Conservation (phyloP, 495 filamentous ascomycete genomes). For the Hypomontagnella submonticulosa region DNA sequence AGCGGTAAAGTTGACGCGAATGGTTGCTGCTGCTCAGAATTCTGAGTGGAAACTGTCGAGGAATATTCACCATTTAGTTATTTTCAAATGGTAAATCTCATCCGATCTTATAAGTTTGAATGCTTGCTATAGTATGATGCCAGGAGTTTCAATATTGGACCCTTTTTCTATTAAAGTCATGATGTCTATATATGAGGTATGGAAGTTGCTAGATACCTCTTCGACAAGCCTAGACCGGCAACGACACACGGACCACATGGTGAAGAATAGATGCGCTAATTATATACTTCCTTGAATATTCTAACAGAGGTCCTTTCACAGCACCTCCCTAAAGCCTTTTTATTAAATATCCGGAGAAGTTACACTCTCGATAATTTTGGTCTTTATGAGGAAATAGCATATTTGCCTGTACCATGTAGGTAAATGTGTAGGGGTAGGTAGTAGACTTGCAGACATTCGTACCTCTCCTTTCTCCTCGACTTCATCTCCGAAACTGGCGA, state of each 20-base stretch:
- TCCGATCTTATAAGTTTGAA: not conserved
- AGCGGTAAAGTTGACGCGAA: constrained; percentile 16
- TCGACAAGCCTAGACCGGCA: constrained; percentile 1
- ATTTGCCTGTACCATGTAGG: not conserved
- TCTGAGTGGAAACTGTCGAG: constrained; percentile 27
- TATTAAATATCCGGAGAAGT: not conserved
- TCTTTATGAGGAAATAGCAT: too few relatives aligned
- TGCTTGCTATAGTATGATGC: not conserved
- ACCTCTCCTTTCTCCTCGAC: not conserved
- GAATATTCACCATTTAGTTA: constrained; percentile 31
- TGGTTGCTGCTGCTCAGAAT: constrained; percentile 21
- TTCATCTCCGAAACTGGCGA: not conserved
- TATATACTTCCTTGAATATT: too few relatives aligned
- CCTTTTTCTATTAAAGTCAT: too few relatives aligned
- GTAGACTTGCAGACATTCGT: not conserved
- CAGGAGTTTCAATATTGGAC: constrained; percentile 3
- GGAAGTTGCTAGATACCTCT: constrained; percentile 34
- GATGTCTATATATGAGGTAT: too few relatives aligned
- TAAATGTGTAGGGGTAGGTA: too few relatives aligned
- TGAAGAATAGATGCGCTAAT: not conserved
- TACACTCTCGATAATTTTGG: too few relatives aligned
- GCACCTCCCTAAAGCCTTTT: too few relatives aligned
- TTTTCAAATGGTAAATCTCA: not conserved
- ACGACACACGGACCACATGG: constrained; percentile 19
- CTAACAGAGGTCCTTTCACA: too few relatives aligned